A percentile compares a stretch with the other conserved stretches of the same genome.
These are phyloP conservation scores for Aristolochia contorta DNA, from an alignment of 164 flowering plant genomes.

Conservation along the genomic window DNA sequence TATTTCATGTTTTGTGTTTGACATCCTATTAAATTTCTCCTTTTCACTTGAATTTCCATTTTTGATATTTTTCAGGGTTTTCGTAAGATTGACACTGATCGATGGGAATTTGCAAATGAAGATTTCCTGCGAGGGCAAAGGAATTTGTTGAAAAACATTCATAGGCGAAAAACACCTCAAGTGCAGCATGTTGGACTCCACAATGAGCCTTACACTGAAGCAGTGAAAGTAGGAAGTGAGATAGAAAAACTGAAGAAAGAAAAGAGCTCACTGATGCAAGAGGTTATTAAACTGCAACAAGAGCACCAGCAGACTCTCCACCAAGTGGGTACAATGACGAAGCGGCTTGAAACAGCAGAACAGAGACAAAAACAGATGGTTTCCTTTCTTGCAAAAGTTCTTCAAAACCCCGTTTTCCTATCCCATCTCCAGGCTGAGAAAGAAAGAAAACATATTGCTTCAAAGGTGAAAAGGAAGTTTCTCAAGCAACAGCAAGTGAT, in stretches of 20 bases:
- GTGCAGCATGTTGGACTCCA: constrained; percentile 31
- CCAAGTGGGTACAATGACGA: constrained; percentile 44
- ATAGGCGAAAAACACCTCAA: constrained; percentile 59
- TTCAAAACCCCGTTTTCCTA: constrained; percentile 59
- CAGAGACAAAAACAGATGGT: constrained; percentile 68
- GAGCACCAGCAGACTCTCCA: constrained; percentile 48
- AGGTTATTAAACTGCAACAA: constrained; percentile 57
- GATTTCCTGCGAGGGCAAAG: constrained; percentile 53
- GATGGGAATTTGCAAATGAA: constrained; percentile 85
- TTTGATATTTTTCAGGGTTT: constrained; percentile 53
- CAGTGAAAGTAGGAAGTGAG: constrained; percentile 35
- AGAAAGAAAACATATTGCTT: constrained; percentile 27
- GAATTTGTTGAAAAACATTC: constrained; percentile 69
- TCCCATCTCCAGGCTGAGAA: constrained; percentile 35
- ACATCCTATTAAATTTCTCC: neutral
- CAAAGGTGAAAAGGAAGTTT: constrained; percentile 46
- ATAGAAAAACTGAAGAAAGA: constrained; percentile 48
- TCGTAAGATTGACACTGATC: constrained; percentile 73
- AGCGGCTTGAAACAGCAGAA: constrained; percentile 61
- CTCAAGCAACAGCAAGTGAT: constrained; percentile 35
- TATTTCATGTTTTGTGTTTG: neutral
- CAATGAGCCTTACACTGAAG: constrained; percentile 23
- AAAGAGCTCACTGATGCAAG: constrained; percentile 48
- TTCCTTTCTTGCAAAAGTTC: constrained; percentile 57
- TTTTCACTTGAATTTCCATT: neutral